Evolutionary conservation across 1,284 basidiomycete genomes (phyloP).

Genomic region (Inonotus hispidus): DNA sequence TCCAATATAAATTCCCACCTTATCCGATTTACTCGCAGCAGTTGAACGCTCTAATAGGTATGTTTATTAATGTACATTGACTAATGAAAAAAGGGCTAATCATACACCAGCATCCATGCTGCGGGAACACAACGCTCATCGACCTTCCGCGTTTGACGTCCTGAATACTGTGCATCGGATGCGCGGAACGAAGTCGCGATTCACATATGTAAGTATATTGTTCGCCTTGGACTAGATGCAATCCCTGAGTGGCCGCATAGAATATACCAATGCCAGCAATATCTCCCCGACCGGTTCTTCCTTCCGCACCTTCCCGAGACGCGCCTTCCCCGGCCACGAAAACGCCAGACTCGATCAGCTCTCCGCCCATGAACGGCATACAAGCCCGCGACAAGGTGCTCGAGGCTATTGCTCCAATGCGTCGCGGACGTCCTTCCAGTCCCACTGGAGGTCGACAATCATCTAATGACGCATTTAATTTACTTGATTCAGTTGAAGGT

Average conservation of each 20-base stretch:
- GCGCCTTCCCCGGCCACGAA: slow-evolving; percentile 2
- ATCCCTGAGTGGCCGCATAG: slow-evolving; percentile 21
- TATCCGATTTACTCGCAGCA: slow-evolving; percentile 89
- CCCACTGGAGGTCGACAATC: slow-evolving; percentile 31
- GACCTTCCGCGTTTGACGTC: slow-evolving; percentile 80
- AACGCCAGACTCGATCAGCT: neutral
- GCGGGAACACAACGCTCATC: slow-evolving; percentile 77
- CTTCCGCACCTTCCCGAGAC: slow-evolving; percentile 4
- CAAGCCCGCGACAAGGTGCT: slow-evolving; percentile 69
- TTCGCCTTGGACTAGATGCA: neutral
- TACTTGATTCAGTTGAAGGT: slow-evolving; percentile 5
- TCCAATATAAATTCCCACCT: slow-evolving; percentile 90
- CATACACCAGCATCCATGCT: slow-evolving; percentile 70
- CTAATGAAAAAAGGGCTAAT: slow-evolving; percentile 4
- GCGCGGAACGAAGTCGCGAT: slow-evolving; percentile 77
- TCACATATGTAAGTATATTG: slow-evolving; percentile 49
- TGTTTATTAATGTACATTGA: slow-evolving; percentile 26
- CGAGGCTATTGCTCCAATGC: slow-evolving; percentile 73
- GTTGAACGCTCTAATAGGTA: slow-evolving; percentile 86
- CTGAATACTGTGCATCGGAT: slow-evolving; percentile 73
- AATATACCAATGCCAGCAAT: slow-evolving; percentile 16
- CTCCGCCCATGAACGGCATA: slow-evolving; percentile 41
- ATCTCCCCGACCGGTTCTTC: slow-evolving; percentile 13
- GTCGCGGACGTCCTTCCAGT: slow-evolving; percentile 60
- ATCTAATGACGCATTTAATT: slow-evolving; percentile 16